These are phyloP conservation scores for Dioscorea alata DNA, from an alignment of 106 monocot species.

Conservation along the genomic window DNA sequence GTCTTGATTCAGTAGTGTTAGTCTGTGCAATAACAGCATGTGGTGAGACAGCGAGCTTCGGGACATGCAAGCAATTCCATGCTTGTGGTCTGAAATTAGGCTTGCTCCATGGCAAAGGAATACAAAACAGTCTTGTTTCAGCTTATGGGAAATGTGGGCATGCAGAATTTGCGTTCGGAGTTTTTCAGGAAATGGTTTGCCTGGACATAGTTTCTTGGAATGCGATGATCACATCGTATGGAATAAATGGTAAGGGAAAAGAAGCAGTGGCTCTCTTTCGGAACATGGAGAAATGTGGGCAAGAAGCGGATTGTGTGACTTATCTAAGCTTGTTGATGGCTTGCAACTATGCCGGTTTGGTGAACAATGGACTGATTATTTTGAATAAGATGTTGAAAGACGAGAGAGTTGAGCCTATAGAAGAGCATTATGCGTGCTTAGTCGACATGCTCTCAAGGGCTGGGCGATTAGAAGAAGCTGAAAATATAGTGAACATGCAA, in stretches of 20 bases:
- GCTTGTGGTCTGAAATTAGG: conserved; percentile 27
- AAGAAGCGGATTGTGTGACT: conserved; percentile 24
- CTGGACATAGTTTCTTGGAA: conserved; percentile 33
- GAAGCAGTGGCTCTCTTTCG: conserved; percentile 25
- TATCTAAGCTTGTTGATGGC: conserved; percentile 36
- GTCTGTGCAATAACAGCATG: conserved; percentile 19
- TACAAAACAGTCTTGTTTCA: conserved; percentile 33
- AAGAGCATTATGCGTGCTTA: conserved; percentile 31
- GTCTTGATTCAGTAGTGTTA: conserved; percentile 26
- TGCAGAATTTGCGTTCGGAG: conserved; percentile 9
- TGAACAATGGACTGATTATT: conserved; percentile 30
- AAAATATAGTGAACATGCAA: conserved; percentile 14
- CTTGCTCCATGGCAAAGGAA: conserved; percentile 7
- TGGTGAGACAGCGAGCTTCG: conserved; percentile 19
- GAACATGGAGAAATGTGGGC: conserved; percentile 27
- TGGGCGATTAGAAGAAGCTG: conserved; percentile 28
- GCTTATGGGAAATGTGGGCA: conserved; percentile 41
- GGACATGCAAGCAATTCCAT: conserved; percentile 29
- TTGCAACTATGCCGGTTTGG: conserved; percentile 41
- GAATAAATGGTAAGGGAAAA: conserved; percentile 34
- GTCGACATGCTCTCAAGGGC: conserved; percentile 42
- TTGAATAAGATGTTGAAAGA: conserved; percentile 37
- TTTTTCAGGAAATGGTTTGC: conserved; percentile 30
- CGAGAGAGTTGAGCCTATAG: conserved; percentile 16
- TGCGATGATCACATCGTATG: conserved; percentile 37